phyloP scores from a whole-genome alignment of 2,329 filamentous ascomycete genomes.

The Fusarium oxysporum region DNA sequence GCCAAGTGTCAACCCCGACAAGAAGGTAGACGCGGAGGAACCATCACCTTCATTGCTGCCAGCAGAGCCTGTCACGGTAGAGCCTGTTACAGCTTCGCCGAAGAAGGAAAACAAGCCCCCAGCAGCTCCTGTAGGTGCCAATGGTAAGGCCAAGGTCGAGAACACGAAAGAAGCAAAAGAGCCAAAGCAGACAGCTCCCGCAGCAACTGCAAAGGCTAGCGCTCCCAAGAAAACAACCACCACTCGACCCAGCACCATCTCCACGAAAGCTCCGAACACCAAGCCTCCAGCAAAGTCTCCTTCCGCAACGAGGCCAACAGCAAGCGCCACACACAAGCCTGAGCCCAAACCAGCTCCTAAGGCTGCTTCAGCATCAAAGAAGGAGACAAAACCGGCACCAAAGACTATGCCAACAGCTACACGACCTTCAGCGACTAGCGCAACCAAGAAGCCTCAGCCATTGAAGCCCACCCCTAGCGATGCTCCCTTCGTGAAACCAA shows the following conservation, averaged over 20 bases:
- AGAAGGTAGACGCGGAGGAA: slow-evolving; percentile 55
- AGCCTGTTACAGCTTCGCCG: slow-evolving; percentile 24
- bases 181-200: slow-evolving; percentile 26
- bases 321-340: slow-evolving; percentile 39
- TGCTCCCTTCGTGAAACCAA: slow-evolving; percentile 66
- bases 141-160: slow-evolving; percentile 39
- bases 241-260: slow-evolving; percentile 39
- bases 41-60: slow-evolving; percentile 35
- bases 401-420: slow-evolving; percentile 39
- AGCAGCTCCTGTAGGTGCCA: slow-evolving; percentile 23
- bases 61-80: slow-evolving; percentile 21
- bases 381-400: slow-evolving; percentile 47
- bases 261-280: slow-evolving; percentile 40
- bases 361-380: slow-evolving; percentile 46
- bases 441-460: slow-evolving; percentile 58
- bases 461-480: slow-evolving; percentile 55
- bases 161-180: slow-evolving; percentile 33
- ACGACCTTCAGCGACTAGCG: slow-evolving; percentile 49
- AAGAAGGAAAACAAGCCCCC: slow-evolving; percentile 27
- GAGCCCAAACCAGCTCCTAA: slow-evolving; percentile 49
- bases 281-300: slow-evolving; percentile 39
- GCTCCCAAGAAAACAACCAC: slow-evolving; percentile 33
- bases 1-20: slow-evolving; percentile 55
- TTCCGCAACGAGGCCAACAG: slow-evolving; percentile 39
- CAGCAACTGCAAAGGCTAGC: slow-evolving; percentile 22